phyloP scores from a whole-genome alignment of 495 filamentous ascomycete species.

The Penicillium egyptiacum region DNA sequence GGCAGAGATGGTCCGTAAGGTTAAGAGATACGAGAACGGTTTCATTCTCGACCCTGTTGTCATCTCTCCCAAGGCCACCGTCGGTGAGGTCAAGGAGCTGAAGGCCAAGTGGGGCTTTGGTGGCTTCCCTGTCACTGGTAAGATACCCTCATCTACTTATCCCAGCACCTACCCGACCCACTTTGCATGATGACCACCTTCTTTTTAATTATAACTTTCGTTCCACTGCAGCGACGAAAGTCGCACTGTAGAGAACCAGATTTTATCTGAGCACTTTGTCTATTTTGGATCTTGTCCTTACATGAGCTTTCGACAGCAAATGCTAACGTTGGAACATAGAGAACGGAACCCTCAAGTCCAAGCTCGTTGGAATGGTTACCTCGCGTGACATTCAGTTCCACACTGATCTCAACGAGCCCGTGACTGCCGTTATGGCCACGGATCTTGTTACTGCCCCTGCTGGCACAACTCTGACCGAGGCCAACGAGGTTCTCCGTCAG shows the following conservation, averaged over 20 bases:
- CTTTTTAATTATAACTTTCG: constrained; percentile 93
- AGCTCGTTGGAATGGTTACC: constrained; percentile 94
- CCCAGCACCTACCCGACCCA: constrained; percentile 12
- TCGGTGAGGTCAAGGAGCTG: constrained; percentile 84
- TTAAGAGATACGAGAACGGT: constrained; percentile 98
- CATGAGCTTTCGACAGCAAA: constrained; percentile 32
- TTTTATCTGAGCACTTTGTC: constrained; percentile 40
- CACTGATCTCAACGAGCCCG: constrained; percentile 61
- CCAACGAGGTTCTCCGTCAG: constrained; percentile 87
- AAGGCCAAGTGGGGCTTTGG: constrained; percentile 99
- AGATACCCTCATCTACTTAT: constrained; percentile 35
- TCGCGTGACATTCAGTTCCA: constrained; percentile 98
- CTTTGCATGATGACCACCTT: constrained; percentile 68
- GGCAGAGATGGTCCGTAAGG: constrained; percentile 98
- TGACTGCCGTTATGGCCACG: constrained; percentile 91
- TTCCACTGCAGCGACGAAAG: constrained; percentile 91
- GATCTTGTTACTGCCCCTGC: constrained; percentile 88
- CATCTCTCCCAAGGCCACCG: constrained; percentile 80
- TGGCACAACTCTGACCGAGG: constrained; percentile 82
- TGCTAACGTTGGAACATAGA: constrained; percentile 56
- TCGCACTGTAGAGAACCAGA: constrained; percentile 76
- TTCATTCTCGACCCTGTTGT: constrained; percentile 98
- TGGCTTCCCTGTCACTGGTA: constrained; percentile 97
- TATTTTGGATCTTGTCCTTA: constrained; percentile 13
- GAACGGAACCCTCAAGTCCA: constrained; percentile 87